Evolutionary conservation across 176 grass and related monocot genomes (phyloP).

Genomic region (Oryza nivara): DNA sequence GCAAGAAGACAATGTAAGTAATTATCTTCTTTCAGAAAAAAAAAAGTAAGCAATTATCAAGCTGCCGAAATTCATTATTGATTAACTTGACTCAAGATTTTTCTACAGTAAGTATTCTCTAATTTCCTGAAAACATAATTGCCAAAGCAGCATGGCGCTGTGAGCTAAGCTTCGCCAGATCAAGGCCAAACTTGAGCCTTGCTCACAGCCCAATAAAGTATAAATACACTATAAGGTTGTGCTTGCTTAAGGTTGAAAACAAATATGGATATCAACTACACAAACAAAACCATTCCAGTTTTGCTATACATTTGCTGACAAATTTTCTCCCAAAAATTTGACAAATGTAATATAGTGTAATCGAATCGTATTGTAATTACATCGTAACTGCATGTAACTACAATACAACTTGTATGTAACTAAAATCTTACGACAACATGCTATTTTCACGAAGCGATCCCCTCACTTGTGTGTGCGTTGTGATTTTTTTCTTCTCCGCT

Average conservation of each 20-base stretch:
- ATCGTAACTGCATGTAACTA: too few species aligned
- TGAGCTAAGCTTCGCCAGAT: neutral
- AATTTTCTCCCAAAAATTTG: too few species aligned
- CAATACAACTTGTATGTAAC: too few species aligned
- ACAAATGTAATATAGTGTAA: too few species aligned
- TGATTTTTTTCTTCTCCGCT: too few species aligned
- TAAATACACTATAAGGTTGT: neutral
- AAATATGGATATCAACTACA: neutral
- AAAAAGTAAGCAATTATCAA: neutral
- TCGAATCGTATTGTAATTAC: too few species aligned
- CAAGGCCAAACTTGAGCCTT: neutral
- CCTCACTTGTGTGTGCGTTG: too few species aligned
- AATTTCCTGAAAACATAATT: neutral
- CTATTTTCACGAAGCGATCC: too few species aligned
- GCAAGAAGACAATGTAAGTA: neutral
- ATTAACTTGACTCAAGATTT: neutral
- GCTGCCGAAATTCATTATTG: neutral
- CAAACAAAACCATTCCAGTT: neutral
- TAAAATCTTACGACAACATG: too few species aligned
- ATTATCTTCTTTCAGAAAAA: too few species aligned
- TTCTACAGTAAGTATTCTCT: neutral
- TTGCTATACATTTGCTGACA: too few species aligned
- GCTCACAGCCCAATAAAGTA: neutral
- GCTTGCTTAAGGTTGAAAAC: neutral
- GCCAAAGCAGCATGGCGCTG: conserved; percentile 13